phyloP scores from a whole-genome alignment of 805 yeast species.

The Spathaspora arborariae region DNA sequence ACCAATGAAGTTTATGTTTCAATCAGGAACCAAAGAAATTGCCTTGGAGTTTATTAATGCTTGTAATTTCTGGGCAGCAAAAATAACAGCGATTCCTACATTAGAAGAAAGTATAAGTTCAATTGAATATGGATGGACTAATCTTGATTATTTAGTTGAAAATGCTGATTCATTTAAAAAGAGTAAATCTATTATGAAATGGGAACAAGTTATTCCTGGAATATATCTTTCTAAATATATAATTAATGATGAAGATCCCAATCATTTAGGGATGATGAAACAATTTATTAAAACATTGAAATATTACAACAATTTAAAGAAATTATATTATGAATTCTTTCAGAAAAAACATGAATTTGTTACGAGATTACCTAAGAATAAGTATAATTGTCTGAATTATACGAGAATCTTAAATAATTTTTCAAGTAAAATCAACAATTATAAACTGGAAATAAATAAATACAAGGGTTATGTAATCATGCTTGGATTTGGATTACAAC shows the following conservation, averaged over 20 bases:
- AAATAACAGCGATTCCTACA: conserved; percentile 76
- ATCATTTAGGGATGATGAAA: conserved; percentile 40
- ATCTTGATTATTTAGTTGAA: conserved; percentile 28
- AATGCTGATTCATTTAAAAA: conserved; percentile 27
- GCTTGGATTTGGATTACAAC: conserved; percentile 45
- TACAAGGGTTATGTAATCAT: conserved; percentile 43
- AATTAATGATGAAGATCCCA: conserved; percentile 19
- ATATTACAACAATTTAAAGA: conserved; percentile 38
- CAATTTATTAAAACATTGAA: conserved; percentile 40
- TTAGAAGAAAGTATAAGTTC: conserved; percentile 66
- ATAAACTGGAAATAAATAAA: conserved; percentile 42
- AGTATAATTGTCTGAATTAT: conserved; percentile 30
- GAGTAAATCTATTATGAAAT: conserved; percentile 33
- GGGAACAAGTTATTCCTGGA: conserved; percentile 42
- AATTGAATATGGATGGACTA: conserved; percentile 80
- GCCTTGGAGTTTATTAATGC: conserved; percentile 71
- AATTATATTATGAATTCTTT: conserved; percentile 29
- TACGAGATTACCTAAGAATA: conserved; percentile 22
- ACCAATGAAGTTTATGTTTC: conserved; percentile 50
- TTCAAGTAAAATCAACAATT: conserved; percentile 37
- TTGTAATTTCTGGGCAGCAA: conserved; percentile 88
- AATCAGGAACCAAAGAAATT: conserved; percentile 61
- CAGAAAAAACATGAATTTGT: conserved; percentile 27
- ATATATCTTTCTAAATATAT: conserved; percentile 36
- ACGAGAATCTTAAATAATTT: conserved; percentile 35